Evolutionary conservation across 78 protist species (phyloP), one percentile per base, ranked within the genome.

Genomic region (Salpingoeca rosetta): DNA sequence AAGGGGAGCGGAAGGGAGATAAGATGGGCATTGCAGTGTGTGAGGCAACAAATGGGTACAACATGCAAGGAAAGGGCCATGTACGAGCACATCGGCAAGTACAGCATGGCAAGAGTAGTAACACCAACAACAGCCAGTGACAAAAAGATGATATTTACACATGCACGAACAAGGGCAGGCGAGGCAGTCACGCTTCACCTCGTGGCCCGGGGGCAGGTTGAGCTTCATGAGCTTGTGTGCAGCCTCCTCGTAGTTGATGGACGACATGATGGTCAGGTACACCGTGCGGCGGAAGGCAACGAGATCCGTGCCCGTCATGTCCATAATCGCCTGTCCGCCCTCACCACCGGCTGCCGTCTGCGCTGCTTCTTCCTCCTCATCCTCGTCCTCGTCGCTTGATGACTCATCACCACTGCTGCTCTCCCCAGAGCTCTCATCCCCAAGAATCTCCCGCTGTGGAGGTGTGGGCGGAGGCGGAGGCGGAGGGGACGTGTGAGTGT

Each of bases 191-290:
- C n/a, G n/a, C n/a, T n/a, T n/a, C 2, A 81, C 84, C 87, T 84
- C 87, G 43, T 40, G 40, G 76, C 87, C 87, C 28, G 80, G 80
- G 12, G 11, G 11, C 2, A 84, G 0, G 74, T 17, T 51, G 42
- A 35, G 24, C 76, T 81, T 81, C 0, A 76, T 31, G 26, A 96
- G 82, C 93, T 97, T 97, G 94, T 97, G 99, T 3, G 93, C 98
- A 44, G 90, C 90, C 81, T 97, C 99, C n/a, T 98, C 99, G 43
- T 87, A 89, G 85, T 76, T 88, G 25, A 86, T 87, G 42, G 94
- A 84, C 24, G 94, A 88, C 98, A 91, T 94, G 85, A 97, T 90
- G 31, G 95, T 84, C 31, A 98, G 95, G 88, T 97, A 98, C 51
- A 98, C 91, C 24, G 91, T 85, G 2, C 92, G 89, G 35, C 94